Base-by-base conservation (phyloP, 1,284 basidiomycete genomes). In the Austroboletus novae-zelandiae region DNA sequence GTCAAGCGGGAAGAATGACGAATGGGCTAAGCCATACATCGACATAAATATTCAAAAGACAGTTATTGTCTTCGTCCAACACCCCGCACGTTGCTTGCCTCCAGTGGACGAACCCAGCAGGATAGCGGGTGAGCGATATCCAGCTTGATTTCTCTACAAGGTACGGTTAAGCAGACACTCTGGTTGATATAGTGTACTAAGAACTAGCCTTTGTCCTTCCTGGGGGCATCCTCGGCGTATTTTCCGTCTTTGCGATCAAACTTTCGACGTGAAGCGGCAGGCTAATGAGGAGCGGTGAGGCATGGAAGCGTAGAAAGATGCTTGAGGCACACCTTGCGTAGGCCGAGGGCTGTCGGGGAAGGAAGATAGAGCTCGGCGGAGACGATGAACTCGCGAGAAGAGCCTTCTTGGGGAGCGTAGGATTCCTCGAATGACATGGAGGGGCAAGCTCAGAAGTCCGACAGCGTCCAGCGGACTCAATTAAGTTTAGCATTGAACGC, bases 31-130 rank as follows among this genome's bases (percentile, higher is more conserved):
- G 39, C 64, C 81, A 59, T 61, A 87, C 86, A 56, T 90, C 85
- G 50, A 88, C 71, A 62, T 89, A 89, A 47, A 90, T 78, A 58
- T 84, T 85, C 43, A 89, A 68, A 51, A 81, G 70, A 64, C 82
- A 87, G 27, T 77, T 74, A 45, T 81, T 78, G 27, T 79, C 81
- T 62, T 89, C 84, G 58, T 88, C 84, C 36, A 74, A 68, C 45
- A 91, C 69, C 60, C 76, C 86, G 67, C 88, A 90, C 14, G 77
- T 83, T 20, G 84, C 88, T 40, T 76, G 67, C 60, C 83, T 74
- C 89, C 89, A 91, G 45, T 82, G 80, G 14, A 81, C 83, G 15
- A 74, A 67, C 32, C 71, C 72, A 30, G 75, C 66, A 20, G 78
- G 58, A 29, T 73, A 74, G 53, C 77, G 79, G 34, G 77, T 69